phyloP scores from a whole-genome alignment of 2,329 filamentous ascomycete species.

The Aspergillus fijiensis region DNA sequence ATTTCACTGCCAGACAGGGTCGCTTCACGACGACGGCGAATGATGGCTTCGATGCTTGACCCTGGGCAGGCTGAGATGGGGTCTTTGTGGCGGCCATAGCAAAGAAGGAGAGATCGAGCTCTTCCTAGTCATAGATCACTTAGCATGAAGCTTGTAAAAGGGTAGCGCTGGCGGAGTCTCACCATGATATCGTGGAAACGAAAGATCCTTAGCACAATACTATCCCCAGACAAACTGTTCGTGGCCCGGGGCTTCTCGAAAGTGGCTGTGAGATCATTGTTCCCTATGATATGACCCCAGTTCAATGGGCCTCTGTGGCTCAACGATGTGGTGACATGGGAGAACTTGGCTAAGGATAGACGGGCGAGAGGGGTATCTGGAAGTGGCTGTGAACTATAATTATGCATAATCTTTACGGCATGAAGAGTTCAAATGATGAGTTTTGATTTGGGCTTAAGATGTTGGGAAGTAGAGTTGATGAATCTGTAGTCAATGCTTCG shows the following conservation, averaged over 20 bases:
- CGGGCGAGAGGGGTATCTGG: conserved; percentile 21
- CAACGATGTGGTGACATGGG: conserved; percentile 41
- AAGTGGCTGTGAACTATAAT: conserved; percentile 10
- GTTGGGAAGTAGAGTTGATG: neutral
- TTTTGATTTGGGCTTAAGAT: neutral
- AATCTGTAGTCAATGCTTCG: neutral
- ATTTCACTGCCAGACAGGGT: conserved; percentile 49
- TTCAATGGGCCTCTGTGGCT: conserved; percentile 40
- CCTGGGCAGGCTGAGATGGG: conserved; percentile 14
- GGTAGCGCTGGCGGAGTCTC: conserved; percentile 5
- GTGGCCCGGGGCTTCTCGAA: conserved; percentile 33
- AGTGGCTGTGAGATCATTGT: conserved; percentile 34
- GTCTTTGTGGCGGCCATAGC: conserved; percentile 26
- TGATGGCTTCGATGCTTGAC: conserved; percentile 25
- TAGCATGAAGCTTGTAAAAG: neutral
- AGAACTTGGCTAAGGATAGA: conserved; percentile 45
- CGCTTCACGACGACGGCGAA: conserved; percentile 46
- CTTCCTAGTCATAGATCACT: conserved; percentile 34
- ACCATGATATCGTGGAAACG: conserved; percentile 40
- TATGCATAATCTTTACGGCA: conserved; percentile 14
- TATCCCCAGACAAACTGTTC: conserved; percentile 3
- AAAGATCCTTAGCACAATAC: conserved; percentile 35
- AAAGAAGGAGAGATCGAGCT: conserved; percentile 40
- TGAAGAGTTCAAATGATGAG: neutral
- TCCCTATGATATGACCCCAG: conserved; percentile 46